Evolutionary conservation across 2,329 filamentous ascomycete species (phyloP).

Genomic region (Apiospora hydei): DNA sequence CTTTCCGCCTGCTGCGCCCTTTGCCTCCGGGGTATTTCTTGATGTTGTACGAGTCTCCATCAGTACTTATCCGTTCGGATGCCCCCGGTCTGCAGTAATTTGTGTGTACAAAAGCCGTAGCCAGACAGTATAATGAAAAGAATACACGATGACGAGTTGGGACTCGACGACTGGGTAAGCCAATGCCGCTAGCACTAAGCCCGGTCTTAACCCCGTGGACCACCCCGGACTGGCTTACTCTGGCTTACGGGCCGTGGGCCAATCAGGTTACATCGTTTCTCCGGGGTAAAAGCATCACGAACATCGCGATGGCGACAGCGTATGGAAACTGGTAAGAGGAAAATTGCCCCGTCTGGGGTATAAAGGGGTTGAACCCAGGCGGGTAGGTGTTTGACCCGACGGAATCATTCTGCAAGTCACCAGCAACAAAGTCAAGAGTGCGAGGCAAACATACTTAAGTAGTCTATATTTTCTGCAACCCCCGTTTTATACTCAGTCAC

Average conservation of each 20-base stretch:
- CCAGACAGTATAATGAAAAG: neutral
- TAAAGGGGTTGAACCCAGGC: neutral
- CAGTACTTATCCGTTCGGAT: neutral
- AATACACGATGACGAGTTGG: neutral
- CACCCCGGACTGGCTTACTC: constrained; percentile 4
- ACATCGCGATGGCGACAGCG: neutral
- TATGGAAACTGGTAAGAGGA: neutral
- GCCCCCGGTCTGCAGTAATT: neutral
- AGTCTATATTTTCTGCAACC: neutral
- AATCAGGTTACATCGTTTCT: constrained; percentile 8
- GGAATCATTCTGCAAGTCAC: neutral
- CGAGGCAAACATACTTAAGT: neutral
- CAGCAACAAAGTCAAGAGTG: neutral
- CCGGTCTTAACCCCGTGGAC: constrained; percentile 13
- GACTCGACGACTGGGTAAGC: neutral
- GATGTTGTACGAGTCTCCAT: neutral
- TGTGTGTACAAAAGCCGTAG: neutral
- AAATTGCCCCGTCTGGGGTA: neutral
- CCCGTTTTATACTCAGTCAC: neutral
- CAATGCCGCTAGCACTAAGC: neutral
- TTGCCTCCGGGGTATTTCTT: neutral
- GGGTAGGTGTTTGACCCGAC: neutral
- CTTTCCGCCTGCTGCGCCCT: constrained; percentile 17
- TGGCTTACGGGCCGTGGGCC: constrained; percentile 19
- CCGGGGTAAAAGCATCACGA: neutral